phyloP scores from a whole-genome alignment of 78 protist species.

The Dictyostelium intermedium region DNA sequence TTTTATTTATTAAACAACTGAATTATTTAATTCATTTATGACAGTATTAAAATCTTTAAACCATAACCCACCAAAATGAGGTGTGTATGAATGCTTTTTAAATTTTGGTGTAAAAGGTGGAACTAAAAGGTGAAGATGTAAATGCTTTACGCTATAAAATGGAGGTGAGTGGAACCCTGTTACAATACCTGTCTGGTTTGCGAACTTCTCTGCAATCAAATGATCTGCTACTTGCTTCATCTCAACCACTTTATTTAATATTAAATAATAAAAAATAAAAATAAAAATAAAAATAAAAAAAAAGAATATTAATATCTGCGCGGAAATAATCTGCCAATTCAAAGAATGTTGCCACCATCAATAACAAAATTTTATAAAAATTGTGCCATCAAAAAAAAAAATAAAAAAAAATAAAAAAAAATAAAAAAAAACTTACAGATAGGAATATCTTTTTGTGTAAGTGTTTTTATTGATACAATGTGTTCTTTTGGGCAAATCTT shows the following conservation, averaged over 20 bases:
- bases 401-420: not conserved
- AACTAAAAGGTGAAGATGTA: constrained; percentile 42
- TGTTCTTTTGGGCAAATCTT: constrained; percentile 33
- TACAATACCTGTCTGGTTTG: not conserved
- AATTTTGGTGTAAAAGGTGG: constrained; percentile 49
- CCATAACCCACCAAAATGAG: constrained; percentile 52
- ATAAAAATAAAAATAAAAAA: no score
- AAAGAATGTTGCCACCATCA: not conserved
- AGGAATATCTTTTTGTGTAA: constrained; percentile 24
- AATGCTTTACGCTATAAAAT: constrained; percentile 29
- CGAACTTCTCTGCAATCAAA: not conserved
- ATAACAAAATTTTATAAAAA: not conserved
- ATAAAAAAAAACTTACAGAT: not conserved
- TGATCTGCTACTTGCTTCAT: constrained; percentile 30
- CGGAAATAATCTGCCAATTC: not conserved
- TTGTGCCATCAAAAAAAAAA: not conserved
- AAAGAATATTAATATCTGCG: not conserved
- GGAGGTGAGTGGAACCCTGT: constrained; percentile 53
- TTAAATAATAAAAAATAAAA: not conserved
- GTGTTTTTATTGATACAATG: constrained; percentile 32
- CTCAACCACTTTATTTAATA: not conserved
- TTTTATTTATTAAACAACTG: not conserved
- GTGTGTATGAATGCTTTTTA: not conserved
- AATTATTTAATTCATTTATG: not conserved
- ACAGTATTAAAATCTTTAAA: constrained; percentile 9